Conservation (phyloP, 2,329 filamentous ascomycete genomes). For the Aspergillus ibericus region DNA sequence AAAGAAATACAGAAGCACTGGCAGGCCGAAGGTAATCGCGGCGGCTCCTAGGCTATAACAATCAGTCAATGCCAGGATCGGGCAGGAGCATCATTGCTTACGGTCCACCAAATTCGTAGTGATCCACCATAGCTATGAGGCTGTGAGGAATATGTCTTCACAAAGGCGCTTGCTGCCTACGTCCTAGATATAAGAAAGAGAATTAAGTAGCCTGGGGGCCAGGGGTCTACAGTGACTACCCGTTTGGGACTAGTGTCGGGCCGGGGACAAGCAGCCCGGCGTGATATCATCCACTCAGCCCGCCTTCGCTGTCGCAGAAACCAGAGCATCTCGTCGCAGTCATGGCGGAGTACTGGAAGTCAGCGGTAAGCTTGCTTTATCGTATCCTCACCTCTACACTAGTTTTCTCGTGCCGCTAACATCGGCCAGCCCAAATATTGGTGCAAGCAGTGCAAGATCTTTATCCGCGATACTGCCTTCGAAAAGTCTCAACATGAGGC, state of each 20-base stretch:
- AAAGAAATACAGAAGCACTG: conserved; percentile 72
- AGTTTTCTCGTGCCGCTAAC: conserved; percentile 19
- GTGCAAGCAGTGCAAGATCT: conserved; percentile 95
- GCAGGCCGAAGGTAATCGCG: conserved; percentile 73
- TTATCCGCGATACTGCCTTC: conserved; percentile 87
- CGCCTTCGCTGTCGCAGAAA: neutral
- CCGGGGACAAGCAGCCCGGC: neutral
- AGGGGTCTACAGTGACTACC: neutral
- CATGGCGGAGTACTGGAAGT: conserved; percentile 1
- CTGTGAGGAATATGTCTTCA: neutral
- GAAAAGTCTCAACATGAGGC: conserved; percentile 88
- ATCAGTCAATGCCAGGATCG: neutral
- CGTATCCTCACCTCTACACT: too few species aligned
- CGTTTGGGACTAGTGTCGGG: neutral
- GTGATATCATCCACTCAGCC: neutral
- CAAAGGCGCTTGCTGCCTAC: too few species aligned
- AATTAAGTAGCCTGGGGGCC: too few species aligned
- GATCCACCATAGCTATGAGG: neutral
- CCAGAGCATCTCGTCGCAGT: neutral
- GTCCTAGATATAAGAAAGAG: too few species aligned
- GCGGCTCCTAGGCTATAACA: conserved; percentile 67
- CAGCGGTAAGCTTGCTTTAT: neutral
- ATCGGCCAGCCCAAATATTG: conserved; percentile 75
- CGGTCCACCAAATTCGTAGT: conserved; percentile 45
- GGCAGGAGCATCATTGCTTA: conserved; percentile 28